A percentile compares a stretch with the other conserved stretches of the same genome.
Conservation (phyloP, 495 filamentous ascomycete species). For the Diplogelasinospora grovesii region DNA sequence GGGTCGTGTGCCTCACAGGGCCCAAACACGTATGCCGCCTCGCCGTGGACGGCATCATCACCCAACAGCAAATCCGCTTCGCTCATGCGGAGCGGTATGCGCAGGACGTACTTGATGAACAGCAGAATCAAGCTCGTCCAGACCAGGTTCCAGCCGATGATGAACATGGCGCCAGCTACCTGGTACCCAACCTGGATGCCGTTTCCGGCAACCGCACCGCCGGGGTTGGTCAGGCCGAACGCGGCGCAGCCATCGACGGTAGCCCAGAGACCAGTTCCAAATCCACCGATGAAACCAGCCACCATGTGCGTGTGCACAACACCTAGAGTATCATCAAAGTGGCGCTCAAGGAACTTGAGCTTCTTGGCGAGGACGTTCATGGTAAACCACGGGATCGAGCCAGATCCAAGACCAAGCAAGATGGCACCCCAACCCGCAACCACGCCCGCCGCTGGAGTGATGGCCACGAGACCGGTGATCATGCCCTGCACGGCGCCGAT, state of each 20-base stretch:
- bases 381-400: slow-evolving; percentile 45
- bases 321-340: slow-evolving; percentile 47
- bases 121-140: slow-evolving; percentile 47
- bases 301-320: slow-evolving; percentile 50
- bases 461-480: slow-evolving; percentile 39
- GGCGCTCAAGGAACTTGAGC: slow-evolving; percentile 30
- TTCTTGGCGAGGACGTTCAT: slow-evolving; percentile 48
- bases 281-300: slow-evolving; percentile 46
- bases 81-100: slow-evolving; percentile 43
- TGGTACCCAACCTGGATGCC: slow-evolving; percentile 48
- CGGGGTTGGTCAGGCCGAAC: slow-evolving; percentile 43
- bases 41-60: slow-evolving; percentile 48
- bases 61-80: slow-evolving; percentile 42
- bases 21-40: slow-evolving; percentile 41
- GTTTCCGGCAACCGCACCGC: slow-evolving; percentile 48
- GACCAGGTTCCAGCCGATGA: slow-evolving; percentile 50
- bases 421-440: slow-evolving; percentile 53
- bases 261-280: slow-evolving; percentile 48
- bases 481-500: slow-evolving; percentile 15
- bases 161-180: slow-evolving; percentile 48
- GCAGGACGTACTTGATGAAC: slow-evolving; percentile 50
- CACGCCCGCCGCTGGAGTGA: slow-evolving; percentile 51
- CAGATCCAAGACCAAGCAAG: slow-evolving; percentile 42
- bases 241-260: slow-evolving; percentile 43
- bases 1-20: slow-evolving; percentile 21